Conservation (phyloP, 176 grass and related monocot genomes). For the Chrysopogon serrulatus region DNA sequence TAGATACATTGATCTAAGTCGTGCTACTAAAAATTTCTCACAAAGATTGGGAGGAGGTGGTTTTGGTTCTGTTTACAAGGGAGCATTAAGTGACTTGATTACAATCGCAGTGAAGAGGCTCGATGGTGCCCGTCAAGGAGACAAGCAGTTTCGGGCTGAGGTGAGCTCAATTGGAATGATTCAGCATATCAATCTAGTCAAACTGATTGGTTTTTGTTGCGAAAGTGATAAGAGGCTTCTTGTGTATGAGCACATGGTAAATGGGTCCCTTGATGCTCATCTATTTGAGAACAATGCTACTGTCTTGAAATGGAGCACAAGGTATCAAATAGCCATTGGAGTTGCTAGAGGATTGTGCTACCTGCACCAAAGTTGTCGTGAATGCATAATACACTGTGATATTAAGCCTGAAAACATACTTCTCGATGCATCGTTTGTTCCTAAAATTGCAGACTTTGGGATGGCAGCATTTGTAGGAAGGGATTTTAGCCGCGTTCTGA, state of each 20-base stretch:
- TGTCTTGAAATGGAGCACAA: conserved; percentile 14
- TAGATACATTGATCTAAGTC: not conserved
- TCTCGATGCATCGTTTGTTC: conserved; percentile 33
- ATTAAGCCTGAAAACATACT: conserved; percentile 57
- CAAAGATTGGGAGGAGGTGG: not conserved
- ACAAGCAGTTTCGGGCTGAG: not conserved
- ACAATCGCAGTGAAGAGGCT: not conserved
- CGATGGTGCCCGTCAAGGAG: not conserved
- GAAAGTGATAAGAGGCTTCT: not conserved
- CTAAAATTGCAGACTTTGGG: conserved; percentile 78
- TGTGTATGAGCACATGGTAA: not conserved
- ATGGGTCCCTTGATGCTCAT: conserved; percentile 7
- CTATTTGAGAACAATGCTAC: not conserved
- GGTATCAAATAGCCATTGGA: conserved; percentile 38
- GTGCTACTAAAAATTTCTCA: not conserved
- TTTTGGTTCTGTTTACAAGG: not conserved
- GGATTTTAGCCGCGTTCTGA: conserved; percentile 53
- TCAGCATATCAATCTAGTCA: not conserved
- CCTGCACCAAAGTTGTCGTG: conserved; percentile 44
- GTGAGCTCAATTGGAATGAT: conserved; percentile 1
- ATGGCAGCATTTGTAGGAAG: conserved; percentile 52
- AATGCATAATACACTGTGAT: conserved; percentile 71
- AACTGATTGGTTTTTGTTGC: not conserved
- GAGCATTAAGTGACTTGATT: not conserved
- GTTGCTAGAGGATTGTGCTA: conserved; percentile 55